Conservation (phyloP, 2,329 filamentous ascomycete species). For the Neonectria hederae region DNA sequence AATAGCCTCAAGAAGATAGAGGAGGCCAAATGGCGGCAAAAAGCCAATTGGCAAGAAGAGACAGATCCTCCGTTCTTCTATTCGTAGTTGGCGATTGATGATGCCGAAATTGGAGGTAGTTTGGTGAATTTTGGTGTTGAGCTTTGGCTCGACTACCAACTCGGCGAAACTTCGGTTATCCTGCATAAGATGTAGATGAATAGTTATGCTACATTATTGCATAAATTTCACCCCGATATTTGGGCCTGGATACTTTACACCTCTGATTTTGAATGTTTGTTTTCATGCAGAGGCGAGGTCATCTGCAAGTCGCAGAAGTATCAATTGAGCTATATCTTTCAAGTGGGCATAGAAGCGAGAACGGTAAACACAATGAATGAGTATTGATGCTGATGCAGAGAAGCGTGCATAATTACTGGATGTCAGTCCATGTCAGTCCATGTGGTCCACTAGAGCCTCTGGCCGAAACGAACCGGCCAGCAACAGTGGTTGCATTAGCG, state of each 20-base stretch:
- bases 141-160: neutral
- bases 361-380: neutral
- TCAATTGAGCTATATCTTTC: neutral
- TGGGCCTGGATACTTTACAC: neutral
- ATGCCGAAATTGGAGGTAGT: neutral
- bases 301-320: neutral
- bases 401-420: constrained; percentile 1
- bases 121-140: constrained; percentile 16
- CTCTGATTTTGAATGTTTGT: neutral
- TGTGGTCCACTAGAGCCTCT: constrained; percentile 25
- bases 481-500: constrained; percentile 38
- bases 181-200: neutral
- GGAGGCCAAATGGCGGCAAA: neutral
- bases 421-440: constrained; percentile 1
- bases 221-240: neutral
- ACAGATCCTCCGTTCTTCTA: neutral
- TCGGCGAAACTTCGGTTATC: neutral
- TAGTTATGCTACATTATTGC: neutral
- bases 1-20: constrained; percentile 12
- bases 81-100: neutral
- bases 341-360: neutral
- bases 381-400: neutral
- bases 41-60: neutral
- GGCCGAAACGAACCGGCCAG: constrained; percentile 22
- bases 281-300: neutral